Evolutionary conservation across 768 basidiomycete species (phyloP).

Genomic region (Boletus reticulatus): DNA sequence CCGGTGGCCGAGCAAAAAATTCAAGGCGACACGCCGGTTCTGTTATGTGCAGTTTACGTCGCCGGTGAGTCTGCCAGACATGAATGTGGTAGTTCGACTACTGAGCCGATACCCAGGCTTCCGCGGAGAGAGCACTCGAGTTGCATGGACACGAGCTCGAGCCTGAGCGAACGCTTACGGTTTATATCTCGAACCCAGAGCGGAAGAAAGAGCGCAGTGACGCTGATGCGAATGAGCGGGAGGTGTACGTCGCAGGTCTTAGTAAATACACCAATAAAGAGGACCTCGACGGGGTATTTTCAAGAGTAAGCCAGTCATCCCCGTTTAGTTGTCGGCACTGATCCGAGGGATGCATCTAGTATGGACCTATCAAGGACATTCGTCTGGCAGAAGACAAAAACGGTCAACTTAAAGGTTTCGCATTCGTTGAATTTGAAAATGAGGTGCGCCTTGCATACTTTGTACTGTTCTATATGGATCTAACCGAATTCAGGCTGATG

Average conservation of each 20-base stretch:
- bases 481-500: conserved; percentile 55
- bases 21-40: conserved; percentile 87
- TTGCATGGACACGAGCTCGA: conserved; percentile 77
- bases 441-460: conserved; percentile 48
- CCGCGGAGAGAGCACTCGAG: conserved; percentile 76
- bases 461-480: background rate
- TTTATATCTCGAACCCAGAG: conserved; percentile 88
- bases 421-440: conserved; percentile 87
- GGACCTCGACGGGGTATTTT: conserved; percentile 80
- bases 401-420: conserved; percentile 78
- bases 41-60: conserved; percentile 91
- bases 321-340: background rate
- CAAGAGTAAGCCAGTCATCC: conserved; percentile 48
- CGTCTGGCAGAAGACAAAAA: conserved; percentile 73
- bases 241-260: conserved; percentile 86
- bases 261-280: conserved; percentile 72
- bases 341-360: conserved; percentile 43
- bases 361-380: conserved; percentile 78
- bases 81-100: background rate
- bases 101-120: conserved; percentile 37
- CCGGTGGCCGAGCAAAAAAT: conserved; percentile 98
- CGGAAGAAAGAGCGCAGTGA: conserved; percentile 90
- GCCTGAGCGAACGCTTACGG: conserved; percentile 64
- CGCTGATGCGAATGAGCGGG: conserved; percentile 76
- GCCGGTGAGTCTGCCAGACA: conserved; percentile 52